Conservation (phyloP, 345 rosid genomes). For the Moricandia arvensis region DNA sequence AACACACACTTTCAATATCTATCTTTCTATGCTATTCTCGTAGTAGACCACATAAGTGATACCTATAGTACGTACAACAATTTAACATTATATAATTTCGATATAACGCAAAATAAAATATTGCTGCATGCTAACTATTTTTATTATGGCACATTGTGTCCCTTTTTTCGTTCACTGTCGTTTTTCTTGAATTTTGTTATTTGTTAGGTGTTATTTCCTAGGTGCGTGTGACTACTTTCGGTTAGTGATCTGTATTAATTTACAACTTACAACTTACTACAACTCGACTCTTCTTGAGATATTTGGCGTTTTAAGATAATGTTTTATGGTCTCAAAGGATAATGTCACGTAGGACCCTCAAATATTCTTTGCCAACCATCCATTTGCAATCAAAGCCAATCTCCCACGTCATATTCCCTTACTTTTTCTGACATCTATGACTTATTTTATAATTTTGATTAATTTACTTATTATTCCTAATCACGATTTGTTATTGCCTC, state of each 20-base stretch:
- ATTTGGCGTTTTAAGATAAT: slow-evolving; percentile 22
- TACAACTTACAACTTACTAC: not conserved
- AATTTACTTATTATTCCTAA: not conserved
- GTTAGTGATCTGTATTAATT: not conserved
- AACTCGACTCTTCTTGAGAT: not conserved
- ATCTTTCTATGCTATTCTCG: not conserved
- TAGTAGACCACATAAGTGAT: not conserved
- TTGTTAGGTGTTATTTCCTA: not conserved
- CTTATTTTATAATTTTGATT: not conserved
- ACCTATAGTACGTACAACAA: not conserved
- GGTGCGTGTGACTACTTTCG: not conserved
- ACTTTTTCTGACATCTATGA: not conserved
- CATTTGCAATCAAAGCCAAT: not conserved
- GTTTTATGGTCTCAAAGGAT: not conserved
- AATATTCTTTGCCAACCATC: slow-evolving; percentile 27
- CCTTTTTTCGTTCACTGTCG: not conserved
- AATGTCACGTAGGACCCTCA: slow-evolving; percentile 9
- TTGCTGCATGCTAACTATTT: not conserved
- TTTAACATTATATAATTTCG: not conserved
- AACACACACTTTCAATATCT: slow-evolving; percentile 8
- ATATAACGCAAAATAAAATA: not conserved
- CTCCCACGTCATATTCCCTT: not conserved
- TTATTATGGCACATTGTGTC: not conserved
- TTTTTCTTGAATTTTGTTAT: not conserved
- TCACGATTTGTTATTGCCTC: not conserved